Percentiles rank a stretch among this genome's conserved stretches.
Conservation (phyloP, 2,329 filamentous ascomycete genomes). For the Aschersonia sp. region DNA sequence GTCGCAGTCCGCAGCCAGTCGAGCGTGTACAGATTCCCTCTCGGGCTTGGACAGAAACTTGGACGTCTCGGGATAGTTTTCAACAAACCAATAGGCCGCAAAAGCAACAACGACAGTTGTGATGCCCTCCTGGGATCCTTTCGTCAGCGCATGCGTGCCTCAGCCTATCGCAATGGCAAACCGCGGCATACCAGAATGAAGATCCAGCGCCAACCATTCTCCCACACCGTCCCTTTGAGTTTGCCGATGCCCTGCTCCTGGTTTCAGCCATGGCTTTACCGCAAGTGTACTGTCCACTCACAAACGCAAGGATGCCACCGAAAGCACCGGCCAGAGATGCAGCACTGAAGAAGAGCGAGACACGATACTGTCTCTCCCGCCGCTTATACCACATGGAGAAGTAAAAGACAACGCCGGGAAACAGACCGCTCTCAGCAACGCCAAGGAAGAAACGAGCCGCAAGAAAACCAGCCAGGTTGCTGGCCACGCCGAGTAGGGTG, state of each 20-base stretch:
- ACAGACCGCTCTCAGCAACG: constrained; percentile 35
- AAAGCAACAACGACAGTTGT: constrained; percentile 13
- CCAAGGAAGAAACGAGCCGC: constrained; percentile 35
- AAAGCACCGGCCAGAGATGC: constrained; percentile 45
- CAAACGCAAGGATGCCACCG: constrained; percentile 38
- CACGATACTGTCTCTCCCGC: constrained; percentile 41
- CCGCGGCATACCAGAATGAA: constrained; percentile 44
- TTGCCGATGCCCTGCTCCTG: background rate
- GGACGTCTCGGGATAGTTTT: constrained; percentile 49
- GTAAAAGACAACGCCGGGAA: constrained; percentile 40
- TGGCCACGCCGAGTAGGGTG: constrained; percentile 30
- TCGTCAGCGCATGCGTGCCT: too few species aligned
- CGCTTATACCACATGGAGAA: constrained; percentile 50
- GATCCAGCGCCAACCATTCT: constrained; percentile 42
- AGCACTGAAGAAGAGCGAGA: constrained; percentile 45
- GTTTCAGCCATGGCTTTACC: too few species aligned
- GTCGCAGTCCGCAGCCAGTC: constrained; percentile 42
- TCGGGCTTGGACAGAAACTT: constrained; percentile 40
- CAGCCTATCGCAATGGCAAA: constrained; percentile 10
- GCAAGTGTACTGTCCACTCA: background rate
- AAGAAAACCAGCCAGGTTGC: constrained; percentile 31
- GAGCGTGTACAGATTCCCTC: constrained; percentile 41
- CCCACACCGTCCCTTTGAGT: background rate
- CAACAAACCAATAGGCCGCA: constrained; percentile 43
- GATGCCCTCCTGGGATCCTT: background rate